Evolutionary conservation across 495 filamentous ascomycete species (phyloP).

Genomic region (Aspergillus bridgeri): DNA sequence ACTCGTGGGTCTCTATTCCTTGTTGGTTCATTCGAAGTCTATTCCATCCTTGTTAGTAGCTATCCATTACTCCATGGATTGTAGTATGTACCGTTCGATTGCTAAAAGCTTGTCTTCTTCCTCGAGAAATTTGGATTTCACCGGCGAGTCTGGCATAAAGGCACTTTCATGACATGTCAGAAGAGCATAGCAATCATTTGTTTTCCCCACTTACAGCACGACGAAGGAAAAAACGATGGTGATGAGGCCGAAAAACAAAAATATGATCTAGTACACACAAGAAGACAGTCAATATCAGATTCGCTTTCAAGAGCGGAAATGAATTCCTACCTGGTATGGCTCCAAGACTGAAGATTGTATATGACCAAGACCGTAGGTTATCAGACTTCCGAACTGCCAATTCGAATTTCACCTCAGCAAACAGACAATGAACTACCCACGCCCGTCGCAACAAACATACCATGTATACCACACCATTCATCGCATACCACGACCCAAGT

Average conservation of each 20-base stretch:
- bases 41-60: not conserved
- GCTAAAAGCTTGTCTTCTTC: slow-evolving; percentile 59
- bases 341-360: slow-evolving; percentile 50
- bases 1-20: slow-evolving; percentile 53
- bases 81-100: slow-evolving; percentile 47
- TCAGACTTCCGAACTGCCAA: slow-evolving; percentile 41
- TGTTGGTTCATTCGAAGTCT: slow-evolving; percentile 63
- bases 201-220: slow-evolving; percentile 33
- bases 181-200: not conserved
- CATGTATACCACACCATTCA: slow-evolving; percentile 56
- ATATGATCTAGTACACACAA: slow-evolving; percentile 42
- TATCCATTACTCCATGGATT: not conserved
- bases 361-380: slow-evolving; percentile 59
- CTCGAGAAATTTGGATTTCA: slow-evolving; percentile 55
- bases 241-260: slow-evolving; percentile 52
- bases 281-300: not conserved
- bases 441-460: slow-evolving; percentile 18
- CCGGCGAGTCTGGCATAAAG: slow-evolving; percentile 59
- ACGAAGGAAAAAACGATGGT: slow-evolving; percentile 46
- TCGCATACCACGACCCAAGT: slow-evolving; percentile 58
- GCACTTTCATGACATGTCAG: slow-evolving; percentile 21
- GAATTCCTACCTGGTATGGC: slow-evolving; percentile 47
- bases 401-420: not conserved
- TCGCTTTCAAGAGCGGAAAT: not conserved
- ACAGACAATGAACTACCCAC: no score